These are phyloP conservation scores for Leishmania tarentolae DNA, from an alignment of 208 protist species.

Conservation along the genomic window DNA sequence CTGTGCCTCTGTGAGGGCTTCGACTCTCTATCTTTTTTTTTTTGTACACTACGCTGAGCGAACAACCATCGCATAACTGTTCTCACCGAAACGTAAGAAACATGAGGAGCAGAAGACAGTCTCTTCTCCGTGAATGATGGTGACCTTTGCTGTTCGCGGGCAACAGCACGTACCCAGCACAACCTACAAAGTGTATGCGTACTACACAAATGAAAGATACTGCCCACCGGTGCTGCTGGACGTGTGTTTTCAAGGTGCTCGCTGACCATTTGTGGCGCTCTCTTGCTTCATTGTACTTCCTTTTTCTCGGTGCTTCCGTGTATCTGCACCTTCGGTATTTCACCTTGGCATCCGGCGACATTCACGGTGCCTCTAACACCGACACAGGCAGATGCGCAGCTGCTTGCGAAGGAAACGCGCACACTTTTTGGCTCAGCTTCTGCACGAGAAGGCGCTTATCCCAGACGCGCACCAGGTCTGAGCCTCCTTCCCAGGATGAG, in stretches of 20 bases:
- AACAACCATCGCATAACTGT: background rate
- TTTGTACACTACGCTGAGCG: background rate
- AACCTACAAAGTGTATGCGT: background rate
- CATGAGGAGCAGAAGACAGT: too few species aligned
- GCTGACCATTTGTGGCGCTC: background rate
- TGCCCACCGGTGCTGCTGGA: background rate
- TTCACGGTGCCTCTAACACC: background rate
- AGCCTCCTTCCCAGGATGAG: background rate
- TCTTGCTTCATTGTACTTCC: background rate
- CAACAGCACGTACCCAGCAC: background rate
- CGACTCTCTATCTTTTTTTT: background rate
- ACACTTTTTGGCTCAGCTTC: background rate
- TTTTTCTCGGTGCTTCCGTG: background rate
- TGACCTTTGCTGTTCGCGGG: background rate
- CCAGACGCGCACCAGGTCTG: background rate
- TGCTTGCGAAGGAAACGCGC: background rate
- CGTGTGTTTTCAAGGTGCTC: background rate
- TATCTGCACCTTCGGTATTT: background rate
- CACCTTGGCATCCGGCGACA: background rate
- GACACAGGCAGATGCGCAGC: background rate
- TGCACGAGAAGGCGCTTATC: background rate
- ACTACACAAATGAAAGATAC: too few species aligned
- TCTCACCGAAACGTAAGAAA: background rate
- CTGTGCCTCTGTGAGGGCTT: background rate
- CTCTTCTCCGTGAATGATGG: background rate